Evolutionary conservation across 2,329 filamentous ascomycete species (phyloP).

Genomic region (Atkinsonella texensis): DNA sequence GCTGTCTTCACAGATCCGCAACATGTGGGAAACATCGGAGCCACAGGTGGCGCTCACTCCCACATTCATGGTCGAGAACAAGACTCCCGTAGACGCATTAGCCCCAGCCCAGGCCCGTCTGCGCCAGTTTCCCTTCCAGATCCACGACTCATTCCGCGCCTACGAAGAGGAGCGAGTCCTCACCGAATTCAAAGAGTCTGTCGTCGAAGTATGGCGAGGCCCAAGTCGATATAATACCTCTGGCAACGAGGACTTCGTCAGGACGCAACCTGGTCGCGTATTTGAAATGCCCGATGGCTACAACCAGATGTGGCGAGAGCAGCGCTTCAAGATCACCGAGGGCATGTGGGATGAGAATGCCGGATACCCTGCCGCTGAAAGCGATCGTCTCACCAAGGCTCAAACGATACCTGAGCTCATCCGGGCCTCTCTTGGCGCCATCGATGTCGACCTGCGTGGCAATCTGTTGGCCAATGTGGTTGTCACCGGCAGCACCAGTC

Average conservation of each 20-base stretch:
- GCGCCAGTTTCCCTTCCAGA: constrained; percentile 52
- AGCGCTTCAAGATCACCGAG: constrained; percentile 78
- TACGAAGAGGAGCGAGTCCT: constrained; percentile 89
- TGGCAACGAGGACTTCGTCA: constrained; percentile 67
- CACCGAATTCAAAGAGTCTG: constrained; percentile 94
- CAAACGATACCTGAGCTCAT: constrained; percentile 81
- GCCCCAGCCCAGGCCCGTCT: constrained; percentile 66
- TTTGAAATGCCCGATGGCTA: constrained; percentile 97
- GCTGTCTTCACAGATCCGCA: constrained; percentile 77
- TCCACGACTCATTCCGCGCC: constrained; percentile 59
- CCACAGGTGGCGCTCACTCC: constrained; percentile 64
- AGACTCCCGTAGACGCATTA: constrained; percentile 78
- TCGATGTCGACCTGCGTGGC: constrained; percentile 81
- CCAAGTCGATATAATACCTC: constrained; percentile 52
- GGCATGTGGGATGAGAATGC: constrained; percentile 82
- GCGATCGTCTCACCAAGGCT: constrained; percentile 45
- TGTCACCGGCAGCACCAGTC: constrained; percentile 75
- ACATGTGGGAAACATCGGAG: constrained; percentile 60
- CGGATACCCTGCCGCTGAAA: constrained; percentile 41
- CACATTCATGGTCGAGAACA: constrained; percentile 78
- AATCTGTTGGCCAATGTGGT: constrained; percentile 82
- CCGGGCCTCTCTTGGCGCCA: constrained; percentile 60
- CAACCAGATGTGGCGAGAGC: constrained; percentile 87
- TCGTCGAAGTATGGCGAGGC: constrained; percentile 86
- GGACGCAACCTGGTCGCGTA: constrained; percentile 63